Conservation (phyloP, 139 green algal genomes). For the Pseudopediastrum boryanum region DNA sequence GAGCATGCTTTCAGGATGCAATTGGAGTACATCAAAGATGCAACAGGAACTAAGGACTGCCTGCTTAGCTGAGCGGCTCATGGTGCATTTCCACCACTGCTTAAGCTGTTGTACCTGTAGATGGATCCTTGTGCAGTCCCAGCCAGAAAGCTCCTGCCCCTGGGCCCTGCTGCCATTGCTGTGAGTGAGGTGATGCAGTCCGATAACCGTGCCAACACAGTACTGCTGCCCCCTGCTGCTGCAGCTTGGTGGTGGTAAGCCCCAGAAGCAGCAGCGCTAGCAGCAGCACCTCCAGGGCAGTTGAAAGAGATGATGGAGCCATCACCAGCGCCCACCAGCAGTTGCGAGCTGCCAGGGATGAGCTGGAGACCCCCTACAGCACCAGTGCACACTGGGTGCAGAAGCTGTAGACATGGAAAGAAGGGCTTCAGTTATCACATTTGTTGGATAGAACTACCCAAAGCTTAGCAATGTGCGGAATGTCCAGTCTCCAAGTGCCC, state of each 20-base stretch:
- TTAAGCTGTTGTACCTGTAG: conserved; percentile 22
- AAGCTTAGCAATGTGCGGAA: no score
- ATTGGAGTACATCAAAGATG: no score
- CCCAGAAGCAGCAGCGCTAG: no score
- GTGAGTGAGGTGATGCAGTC: conserved; percentile 48
- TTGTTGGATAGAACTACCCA: no score
- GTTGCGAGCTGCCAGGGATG: conserved; percentile 29
- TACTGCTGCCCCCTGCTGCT: no score
- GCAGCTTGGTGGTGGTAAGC: no score
- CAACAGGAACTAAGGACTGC: no score
- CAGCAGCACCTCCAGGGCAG: no score
- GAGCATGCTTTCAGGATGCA: no score
- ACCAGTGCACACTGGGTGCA: conserved; percentile 43
- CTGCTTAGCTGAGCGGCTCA: no score
- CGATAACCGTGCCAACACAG: conserved; percentile 41
- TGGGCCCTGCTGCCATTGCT: conserved; percentile 18
- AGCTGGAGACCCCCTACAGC: conserved; percentile 38
- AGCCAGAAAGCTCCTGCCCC: conserved; percentile 41
- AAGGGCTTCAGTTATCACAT: no score
- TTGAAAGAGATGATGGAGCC: conserved; percentile 44
- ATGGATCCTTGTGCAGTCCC: conserved; percentile 43
- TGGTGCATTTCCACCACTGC: neutral
- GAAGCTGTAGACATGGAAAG: conserved; percentile 36
- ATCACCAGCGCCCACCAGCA: conserved; percentile 49
- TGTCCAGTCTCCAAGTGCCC: no score